Percentiles rank a stretch among this genome's conserved stretches.
Evolutionary conservation across 2,329 filamentous ascomycete species (phyloP).

Genomic region (Ascochyta viciae-villosae): DNA sequence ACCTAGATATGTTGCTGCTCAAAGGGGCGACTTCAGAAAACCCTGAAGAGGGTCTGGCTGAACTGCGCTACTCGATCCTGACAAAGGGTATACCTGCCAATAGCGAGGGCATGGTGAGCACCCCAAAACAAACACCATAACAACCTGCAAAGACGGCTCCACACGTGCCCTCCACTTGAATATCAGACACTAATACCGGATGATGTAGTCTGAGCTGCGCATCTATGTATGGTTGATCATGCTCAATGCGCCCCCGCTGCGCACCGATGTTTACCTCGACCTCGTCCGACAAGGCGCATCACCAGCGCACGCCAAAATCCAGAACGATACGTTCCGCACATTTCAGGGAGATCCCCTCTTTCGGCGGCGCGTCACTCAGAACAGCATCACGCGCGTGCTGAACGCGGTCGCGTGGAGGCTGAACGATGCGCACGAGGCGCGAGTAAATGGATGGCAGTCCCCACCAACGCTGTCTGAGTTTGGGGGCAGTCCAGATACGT

Average conservation of each 20-base stretch:
- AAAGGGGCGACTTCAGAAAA: conserved; percentile 80
- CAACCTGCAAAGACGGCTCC: neutral
- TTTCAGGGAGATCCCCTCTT: conserved; percentile 97
- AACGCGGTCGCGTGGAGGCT: conserved; percentile 96
- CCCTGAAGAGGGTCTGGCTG: conserved; percentile 70
- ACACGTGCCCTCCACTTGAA: too few species aligned
- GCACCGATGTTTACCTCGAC: conserved; percentile 86
- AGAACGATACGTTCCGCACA: conserved; percentile 97
- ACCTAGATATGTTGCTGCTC: conserved; percentile 76
- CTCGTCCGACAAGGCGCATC: conserved; percentile 93
- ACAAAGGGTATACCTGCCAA: conserved; percentile 79
- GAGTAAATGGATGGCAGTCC: conserved; percentile 59
- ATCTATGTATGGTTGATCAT: conserved; percentile 98
- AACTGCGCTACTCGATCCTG: conserved; percentile 74
- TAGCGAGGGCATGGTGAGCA: conserved; percentile 77
- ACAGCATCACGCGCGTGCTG: conserved; percentile 88
- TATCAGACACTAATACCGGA: conserved; percentile 2
- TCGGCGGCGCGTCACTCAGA: conserved; percentile 92
- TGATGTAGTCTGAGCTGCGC: conserved; percentile 78
- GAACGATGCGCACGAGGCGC: conserved; percentile 75
- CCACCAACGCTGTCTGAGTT: conserved; percentile 58
- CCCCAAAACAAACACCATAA: neutral
- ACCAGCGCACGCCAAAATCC: conserved; percentile 94
- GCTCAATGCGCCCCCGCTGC: conserved; percentile 82
- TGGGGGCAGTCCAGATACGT: conserved; percentile 57